phyloP scores from a whole-genome alignment of 768 basidiomycete genomes.

The Russula lepida region DNA sequence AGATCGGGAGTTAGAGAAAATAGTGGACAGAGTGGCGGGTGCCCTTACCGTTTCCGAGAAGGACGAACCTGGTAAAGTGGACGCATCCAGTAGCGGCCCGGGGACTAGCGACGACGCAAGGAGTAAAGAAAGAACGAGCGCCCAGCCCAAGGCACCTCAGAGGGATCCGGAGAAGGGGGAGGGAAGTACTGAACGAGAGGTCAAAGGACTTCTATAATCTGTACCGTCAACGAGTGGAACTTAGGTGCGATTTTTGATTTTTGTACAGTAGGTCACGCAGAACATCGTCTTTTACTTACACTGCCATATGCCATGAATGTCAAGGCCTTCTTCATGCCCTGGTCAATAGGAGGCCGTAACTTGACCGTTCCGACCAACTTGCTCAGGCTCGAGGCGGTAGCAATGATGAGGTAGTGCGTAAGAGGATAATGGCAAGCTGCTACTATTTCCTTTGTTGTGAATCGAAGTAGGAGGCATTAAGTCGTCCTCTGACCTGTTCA shows the following conservation, averaged over 20 bases:
- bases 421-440: too few relatives aligned
- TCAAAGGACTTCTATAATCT: background rate
- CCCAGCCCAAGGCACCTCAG: background rate
- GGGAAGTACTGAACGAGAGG: background rate
- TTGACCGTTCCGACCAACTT: too few relatives aligned
- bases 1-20: slow-evolving; percentile 10
- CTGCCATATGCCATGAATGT: background rate
- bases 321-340: too few relatives aligned
- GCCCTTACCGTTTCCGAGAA: slow-evolving; percentile 5
- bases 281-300: background rate
- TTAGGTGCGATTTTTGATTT: too few relatives aligned
- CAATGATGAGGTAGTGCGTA: too few relatives aligned
- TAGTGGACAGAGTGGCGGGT: background rate
- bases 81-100: background rate
- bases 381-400: too few relatives aligned
- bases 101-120: background rate
- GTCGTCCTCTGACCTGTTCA: too few relatives aligned
- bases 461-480: too few relatives aligned
- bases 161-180: background rate
- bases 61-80: background rate
- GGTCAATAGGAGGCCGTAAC: too few relatives aligned
- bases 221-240: background rate
- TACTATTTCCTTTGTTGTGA: too few relatives aligned
- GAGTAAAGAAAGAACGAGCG: background rate
- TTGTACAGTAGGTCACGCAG: background rate